Percentiles rank a stretch among this genome's conserved stretches.
Evolutionary conservation across 2,329 filamentous ascomycete genomes (phyloP).

Genomic region (Aspergillus fijiensis): DNA sequence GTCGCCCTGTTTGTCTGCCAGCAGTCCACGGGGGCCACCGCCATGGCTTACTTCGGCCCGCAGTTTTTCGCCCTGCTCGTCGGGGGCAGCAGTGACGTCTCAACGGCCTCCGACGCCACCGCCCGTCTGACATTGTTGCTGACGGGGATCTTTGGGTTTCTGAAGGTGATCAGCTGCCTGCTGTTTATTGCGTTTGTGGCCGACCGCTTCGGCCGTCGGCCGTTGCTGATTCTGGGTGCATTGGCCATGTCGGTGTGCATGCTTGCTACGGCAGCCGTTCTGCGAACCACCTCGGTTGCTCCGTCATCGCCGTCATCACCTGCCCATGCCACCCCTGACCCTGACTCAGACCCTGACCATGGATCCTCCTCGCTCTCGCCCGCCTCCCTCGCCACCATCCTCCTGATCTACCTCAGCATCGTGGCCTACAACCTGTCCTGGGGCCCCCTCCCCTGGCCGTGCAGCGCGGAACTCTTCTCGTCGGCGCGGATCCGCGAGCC

Average conservation of each 20-base stretch:
- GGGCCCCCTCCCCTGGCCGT: slow-evolving; percentile 43
- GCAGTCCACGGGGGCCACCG: slow-evolving; percentile 56
- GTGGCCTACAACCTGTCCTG: slow-evolving; percentile 47
- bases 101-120: slow-evolving; percentile 24
- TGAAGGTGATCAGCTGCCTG: slow-evolving; percentile 54
- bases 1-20: slow-evolving; percentile 53
- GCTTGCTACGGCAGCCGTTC: slow-evolving; percentile 48
- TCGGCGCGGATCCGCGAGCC: slow-evolving; percentile 39
- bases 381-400: slow-evolving; percentile 52
- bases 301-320: background rate
- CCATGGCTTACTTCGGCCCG: slow-evolving; percentile 56
- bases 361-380: slow-evolving; percentile 40
- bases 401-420: slow-evolving; percentile 57
- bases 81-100: slow-evolving; percentile 23
- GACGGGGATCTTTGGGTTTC: slow-evolving; percentile 54
- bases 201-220: slow-evolving; percentile 53
- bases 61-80: slow-evolving; percentile 57
- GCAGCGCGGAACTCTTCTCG: slow-evolving; percentile 40
- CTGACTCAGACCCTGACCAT: too few relatives aligned
- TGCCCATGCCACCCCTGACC: too few relatives aligned
- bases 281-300: slow-evolving; percentile 39
- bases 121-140: slow-evolving; percentile 50
- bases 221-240: slow-evolving; percentile 51
- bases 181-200: slow-evolving; percentile 56
- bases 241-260: slow-evolving; percentile 48